Evolutionary conservation across 1,139 yeast genomes (phyloP), one percentile per base, ranked within the genome.

Genomic region (Taphrina communis): DNA sequence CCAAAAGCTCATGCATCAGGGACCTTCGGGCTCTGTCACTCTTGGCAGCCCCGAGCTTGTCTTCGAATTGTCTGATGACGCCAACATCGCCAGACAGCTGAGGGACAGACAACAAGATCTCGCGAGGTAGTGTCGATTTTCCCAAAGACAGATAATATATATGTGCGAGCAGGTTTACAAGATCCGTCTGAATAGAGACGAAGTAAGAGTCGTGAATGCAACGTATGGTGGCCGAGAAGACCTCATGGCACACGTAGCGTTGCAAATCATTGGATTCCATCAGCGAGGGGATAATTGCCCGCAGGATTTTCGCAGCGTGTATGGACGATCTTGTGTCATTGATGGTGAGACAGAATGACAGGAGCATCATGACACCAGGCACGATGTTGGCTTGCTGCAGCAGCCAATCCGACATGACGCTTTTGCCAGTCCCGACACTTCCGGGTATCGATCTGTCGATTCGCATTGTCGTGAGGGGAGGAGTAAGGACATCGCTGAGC

Each of bases 401-500:
- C 5, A 63, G 67, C 67, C 67, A 63, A 21, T 55, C 67, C 14
- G 67, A 53, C 55, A 63, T 31, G 25, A 39, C 60, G 35, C 61
- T 63, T 9, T 35, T 31, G 31, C 61, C 55, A 14, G 56, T 42
- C 3, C 56, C 57, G 8, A 21, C 17, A n/a, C 56, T 41, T 14
- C 51, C 50, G 14, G 66, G 57, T 6, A 42, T 41, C n/a, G 21
- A 39, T n/a, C 60, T 14, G 14, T 63, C 67, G n/a, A 38, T 50
- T 11, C 67, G 67, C 56, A 63, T 44, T 6, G 67, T 48, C 14
- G 55, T 53, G 38, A 63, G 17, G 6, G 67, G 60, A 11, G 67
- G 67, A 14, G 55, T 36, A n/a, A 68, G 55, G 8, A 69, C 19
- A 19, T 70, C 70, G 42, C 66, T 53, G 73, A 94, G 79, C 75